Conservation (phyloP, 2,329 filamentous ascomycete species). For the Berkeleyomyces basicola region DNA sequence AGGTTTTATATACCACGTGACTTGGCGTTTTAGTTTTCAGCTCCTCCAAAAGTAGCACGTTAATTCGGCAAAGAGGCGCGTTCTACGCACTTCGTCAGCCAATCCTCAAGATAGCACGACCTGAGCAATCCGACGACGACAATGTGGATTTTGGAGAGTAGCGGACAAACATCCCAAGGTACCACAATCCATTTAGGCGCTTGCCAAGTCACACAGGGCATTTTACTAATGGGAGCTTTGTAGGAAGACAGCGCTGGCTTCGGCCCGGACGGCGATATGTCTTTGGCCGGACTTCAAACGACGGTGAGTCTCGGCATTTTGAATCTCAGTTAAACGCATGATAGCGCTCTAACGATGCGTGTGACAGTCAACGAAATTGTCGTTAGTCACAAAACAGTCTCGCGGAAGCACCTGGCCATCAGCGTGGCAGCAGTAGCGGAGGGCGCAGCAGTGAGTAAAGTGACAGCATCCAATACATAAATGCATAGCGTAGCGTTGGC, state of each 20-base stretch:
- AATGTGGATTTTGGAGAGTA: slow-evolving; percentile 12
- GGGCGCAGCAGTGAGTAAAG: slow-evolving; percentile 44
- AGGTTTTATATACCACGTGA: neutral
- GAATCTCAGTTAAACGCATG: neutral
- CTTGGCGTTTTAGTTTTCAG: neutral
- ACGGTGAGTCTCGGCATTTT: neutral
- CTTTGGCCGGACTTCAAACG: slow-evolving; percentile 8
- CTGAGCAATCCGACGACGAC: neutral
- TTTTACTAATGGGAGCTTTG: neutral
- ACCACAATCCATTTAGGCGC: no score
- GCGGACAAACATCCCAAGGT: neutral
- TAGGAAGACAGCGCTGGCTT: slow-evolving; percentile 10
- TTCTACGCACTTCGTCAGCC: neutral
- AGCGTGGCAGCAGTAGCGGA: slow-evolving; percentile 47
- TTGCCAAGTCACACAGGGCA: no score
- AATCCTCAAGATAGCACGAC: neutral
- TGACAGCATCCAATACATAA: neutral
- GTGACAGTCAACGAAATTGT: slow-evolving; percentile 44
- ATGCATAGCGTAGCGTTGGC: no score
- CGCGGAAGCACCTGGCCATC: slow-evolving; percentile 72
- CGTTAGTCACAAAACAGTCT: slow-evolving; percentile 69
- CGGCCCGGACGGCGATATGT: slow-evolving; percentile 9
- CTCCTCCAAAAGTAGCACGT: no score
- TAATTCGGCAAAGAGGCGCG: no score
- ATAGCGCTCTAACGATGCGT: neutral